These are phyloP conservation scores for Tetrahymena thermophila DNA, from an alignment of 73 alveolate species.

Conservation along the genomic window DNA sequence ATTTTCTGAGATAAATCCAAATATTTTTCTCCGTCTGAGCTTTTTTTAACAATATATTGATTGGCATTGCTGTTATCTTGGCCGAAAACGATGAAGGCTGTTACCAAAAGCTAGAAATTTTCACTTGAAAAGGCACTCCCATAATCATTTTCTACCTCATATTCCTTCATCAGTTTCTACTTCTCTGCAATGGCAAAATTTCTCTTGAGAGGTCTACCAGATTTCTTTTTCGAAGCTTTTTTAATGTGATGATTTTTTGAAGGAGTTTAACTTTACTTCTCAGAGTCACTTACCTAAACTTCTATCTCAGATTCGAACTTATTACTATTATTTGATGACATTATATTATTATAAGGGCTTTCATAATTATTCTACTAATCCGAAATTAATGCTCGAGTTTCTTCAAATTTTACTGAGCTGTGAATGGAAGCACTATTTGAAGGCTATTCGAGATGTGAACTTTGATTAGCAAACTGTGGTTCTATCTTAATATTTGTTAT, in stretches of 20 bases:
- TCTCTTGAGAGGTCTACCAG: not conserved
- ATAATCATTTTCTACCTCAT: not conserved
- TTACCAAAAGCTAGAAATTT: not conserved
- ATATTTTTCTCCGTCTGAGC: not conserved
- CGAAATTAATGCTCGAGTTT: not conserved
- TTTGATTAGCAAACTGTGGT: too few species aligned
- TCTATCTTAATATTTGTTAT: not conserved
- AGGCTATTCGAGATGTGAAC: not conserved
- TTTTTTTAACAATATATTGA: not conserved
- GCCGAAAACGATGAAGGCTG: not conserved
- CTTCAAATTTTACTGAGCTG: not conserved
- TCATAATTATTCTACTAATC: not conserved
- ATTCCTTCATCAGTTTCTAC: not conserved
- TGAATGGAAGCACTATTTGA: not conserved
- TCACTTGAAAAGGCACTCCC: not conserved
- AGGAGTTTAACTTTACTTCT: not conserved
- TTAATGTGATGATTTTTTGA: not conserved
- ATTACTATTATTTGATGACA: not conserved
- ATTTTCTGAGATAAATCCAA: not conserved
- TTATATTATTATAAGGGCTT: not conserved
- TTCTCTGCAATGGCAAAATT: not conserved
- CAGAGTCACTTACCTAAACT: not conserved
- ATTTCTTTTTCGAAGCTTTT: not conserved
- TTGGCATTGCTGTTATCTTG: not conserved
- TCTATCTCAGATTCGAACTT: not conserved